phyloP scores from a whole-genome alignment of 129 eudicot species.

The Dittrichia graveolens region DNA sequence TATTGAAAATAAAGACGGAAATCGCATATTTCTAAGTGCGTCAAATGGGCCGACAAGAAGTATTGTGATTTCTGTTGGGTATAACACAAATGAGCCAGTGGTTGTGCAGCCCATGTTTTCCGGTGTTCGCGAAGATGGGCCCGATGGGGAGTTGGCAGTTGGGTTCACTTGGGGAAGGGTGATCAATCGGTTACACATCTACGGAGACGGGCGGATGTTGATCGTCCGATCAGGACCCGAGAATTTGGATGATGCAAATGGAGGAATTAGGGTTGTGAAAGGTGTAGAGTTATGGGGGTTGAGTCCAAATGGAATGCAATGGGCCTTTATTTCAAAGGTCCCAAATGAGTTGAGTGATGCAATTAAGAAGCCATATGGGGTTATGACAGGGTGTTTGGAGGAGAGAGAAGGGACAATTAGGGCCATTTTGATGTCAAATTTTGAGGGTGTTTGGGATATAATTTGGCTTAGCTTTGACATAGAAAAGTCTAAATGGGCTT shows the following conservation, averaged over 20 bases:
- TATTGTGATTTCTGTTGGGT: slow-evolving; percentile 40
- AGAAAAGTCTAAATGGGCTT: slow-evolving; percentile 40
- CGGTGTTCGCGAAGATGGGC: slow-evolving; percentile 29
- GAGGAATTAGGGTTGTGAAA: slow-evolving; percentile 37
- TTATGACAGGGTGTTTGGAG: slow-evolving; percentile 68
- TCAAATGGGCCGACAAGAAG: slow-evolving; percentile 53
- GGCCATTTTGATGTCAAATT: slow-evolving; percentile 60
- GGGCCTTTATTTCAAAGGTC: slow-evolving; percentile 52
- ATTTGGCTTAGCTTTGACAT: slow-evolving; percentile 58
- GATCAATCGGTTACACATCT: slow-evolving; percentile 52
- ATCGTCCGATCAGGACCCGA: slow-evolving; percentile 45
- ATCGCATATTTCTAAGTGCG: slow-evolving; percentile 43
- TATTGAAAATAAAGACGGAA: background rate
- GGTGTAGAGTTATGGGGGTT: slow-evolving; percentile 59
- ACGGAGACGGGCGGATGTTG: slow-evolving; percentile 64
- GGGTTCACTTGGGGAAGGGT: slow-evolving; percentile 61
- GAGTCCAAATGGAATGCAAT: slow-evolving; percentile 53
- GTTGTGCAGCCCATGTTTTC: slow-evolving; percentile 49
- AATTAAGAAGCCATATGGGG: slow-evolving; percentile 60
- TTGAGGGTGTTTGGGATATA: slow-evolving; percentile 62
- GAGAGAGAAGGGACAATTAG: slow-evolving; percentile 42
- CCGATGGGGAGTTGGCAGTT: slow-evolving; percentile 37
- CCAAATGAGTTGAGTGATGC: slow-evolving; percentile 45
- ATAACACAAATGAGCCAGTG: slow-evolving; percentile 35
- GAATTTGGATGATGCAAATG: slow-evolving; percentile 15